Percentiles rank a stretch among this genome's conserved stretches.
These are phyloP conservation scores for Solanum chilense DNA, from an alignment of 257 asterid genomes.

Conservation along the genomic window DNA sequence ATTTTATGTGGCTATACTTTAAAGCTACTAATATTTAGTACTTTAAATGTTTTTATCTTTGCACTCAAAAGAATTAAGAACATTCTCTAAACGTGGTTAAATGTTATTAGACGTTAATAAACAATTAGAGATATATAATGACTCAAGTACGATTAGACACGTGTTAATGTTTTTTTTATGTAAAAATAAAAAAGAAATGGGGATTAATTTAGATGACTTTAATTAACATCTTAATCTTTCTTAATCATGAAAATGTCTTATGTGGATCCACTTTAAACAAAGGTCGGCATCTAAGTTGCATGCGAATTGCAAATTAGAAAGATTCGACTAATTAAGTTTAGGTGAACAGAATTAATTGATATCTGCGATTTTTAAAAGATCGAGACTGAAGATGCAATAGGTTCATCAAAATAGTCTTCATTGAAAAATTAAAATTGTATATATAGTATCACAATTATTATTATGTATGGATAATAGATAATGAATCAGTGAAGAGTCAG, in stretches of 20 bases:
- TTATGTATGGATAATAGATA: background rate
- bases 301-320: constrained; percentile 1
- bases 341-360: background rate
- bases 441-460: background rate
- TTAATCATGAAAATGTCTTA: background rate
- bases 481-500: background rate
- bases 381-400: background rate
- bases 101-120: background rate
- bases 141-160: background rate
- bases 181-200: background rate
- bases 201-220: background rate
- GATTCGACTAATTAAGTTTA: background rate
- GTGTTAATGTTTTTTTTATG: background rate
- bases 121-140: background rate
- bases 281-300: constrained; percentile 6
- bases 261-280: background rate
- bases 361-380: background rate
- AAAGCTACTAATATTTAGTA: too few relatives aligned
- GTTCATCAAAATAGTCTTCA: background rate
- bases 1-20: background rate
- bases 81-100: background rate
- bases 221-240: background rate
- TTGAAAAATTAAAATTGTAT: background rate
- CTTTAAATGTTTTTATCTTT: background rate
- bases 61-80: background rate